Evolutionary conservation across 805 yeast genomes (phyloP), one percentile per base, ranked within the genome.

Genomic region (Metschnikowia bowlesiae): DNA sequence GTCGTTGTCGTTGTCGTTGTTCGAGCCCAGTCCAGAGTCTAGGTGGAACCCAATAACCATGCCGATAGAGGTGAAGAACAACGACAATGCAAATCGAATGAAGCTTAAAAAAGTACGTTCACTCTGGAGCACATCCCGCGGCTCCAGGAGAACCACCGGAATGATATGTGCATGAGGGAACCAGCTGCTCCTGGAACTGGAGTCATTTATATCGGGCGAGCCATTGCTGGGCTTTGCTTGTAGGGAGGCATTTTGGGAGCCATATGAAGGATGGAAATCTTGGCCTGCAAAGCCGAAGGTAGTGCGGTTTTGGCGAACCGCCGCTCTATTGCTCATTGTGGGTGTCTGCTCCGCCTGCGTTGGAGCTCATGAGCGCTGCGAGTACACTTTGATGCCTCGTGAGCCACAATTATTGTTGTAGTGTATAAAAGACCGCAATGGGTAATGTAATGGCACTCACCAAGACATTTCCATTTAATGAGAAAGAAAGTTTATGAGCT

Each of bases 21-120:
- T 38, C 2, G 53, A 37, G 18, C 28, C n/a, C 4, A 34, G 26
- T 6, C 37, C 44, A 6, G 78, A 65, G 46, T 72, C 73, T 8
- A 80, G 59, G 47, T 73, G 66, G 60, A 74, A 78, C 54, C 79
- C 74, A 6, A 79, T 53, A 6, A 74, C 55, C 14, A 80, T 68
- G 1, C 81, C 80, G 33, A 76, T 66, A 1, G 82, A 73, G 3
- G 79, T 69, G 44, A 80, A 65, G 50, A 74, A 69, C 16, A 79
- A 61, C 9, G 80, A 68, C 5, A 73, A 60, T 2, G 80, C 62
- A 55, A 79, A 76, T 47, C 79, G 65, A 39, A 78, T 60, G 67
- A 80, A 79, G 30, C 79, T 67, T 13, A 80, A 62, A 16, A 79
- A 73, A 1, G 83, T 80, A 34, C 84, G 62, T 56, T 80, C 84